These are phyloP conservation scores for Cyclocybe cylindracea DNA, from an alignment of 768 basidiomycete species.

Conservation along the genomic window DNA sequence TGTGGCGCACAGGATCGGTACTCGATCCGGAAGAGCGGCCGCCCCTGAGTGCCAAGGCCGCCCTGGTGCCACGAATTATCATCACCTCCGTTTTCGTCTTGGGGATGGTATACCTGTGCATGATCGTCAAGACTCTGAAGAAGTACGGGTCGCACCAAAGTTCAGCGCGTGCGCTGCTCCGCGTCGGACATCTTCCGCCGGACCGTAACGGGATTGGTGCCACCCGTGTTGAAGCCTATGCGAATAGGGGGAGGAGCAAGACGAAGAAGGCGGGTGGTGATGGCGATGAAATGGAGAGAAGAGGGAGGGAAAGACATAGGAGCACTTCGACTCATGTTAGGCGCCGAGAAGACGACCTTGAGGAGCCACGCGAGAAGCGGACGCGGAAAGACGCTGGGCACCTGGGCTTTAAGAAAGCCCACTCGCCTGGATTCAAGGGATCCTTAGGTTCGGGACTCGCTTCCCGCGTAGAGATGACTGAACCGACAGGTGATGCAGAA, in stretches of 20 bases:
- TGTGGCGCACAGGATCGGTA: constrained; percentile 67
- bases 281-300: constrained; percentile 22
- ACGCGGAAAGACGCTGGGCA: not conserved
- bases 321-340: constrained; percentile 7
- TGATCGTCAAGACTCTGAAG: constrained; percentile 64
- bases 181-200: constrained; percentile 7
- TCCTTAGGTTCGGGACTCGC: not conserved
- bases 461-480: not conserved
- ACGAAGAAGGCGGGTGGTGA: constrained; percentile 9
- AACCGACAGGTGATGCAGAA: not conserved
- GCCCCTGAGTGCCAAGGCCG: constrained; percentile 37
- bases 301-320: constrained; percentile 28
- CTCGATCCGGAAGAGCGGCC: constrained; percentile 35
- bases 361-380: not conserved
- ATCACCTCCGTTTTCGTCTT: constrained; percentile 55
- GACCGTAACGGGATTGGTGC: constrained; percentile 1
- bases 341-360: constrained; percentile 7
- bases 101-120: constrained; percentile 59
- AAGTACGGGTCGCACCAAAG: constrained; percentile 48
- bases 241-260: constrained; percentile 2
- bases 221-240: constrained; percentile 1
- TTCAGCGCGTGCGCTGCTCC: constrained; percentile 13
- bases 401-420: not conserved
- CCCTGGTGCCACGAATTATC: constrained; percentile 53
- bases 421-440: not conserved